Evolutionary conservation across 495 filamentous ascomycete species (phyloP), one percentile per base, ranked within the genome.

Genomic region (Penicillium malachiteum): DNA sequence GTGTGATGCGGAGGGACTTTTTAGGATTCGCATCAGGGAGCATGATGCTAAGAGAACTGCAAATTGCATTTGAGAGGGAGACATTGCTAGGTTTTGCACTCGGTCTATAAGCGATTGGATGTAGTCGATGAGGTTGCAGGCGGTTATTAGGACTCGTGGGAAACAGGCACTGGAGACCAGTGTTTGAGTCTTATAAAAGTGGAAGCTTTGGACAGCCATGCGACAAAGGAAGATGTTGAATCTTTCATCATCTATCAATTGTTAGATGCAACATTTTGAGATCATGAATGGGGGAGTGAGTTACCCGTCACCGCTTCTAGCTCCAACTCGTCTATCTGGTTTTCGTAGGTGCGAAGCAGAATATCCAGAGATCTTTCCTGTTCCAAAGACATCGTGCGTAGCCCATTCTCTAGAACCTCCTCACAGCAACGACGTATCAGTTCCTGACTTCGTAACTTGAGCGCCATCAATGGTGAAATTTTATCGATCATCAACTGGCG

Each of bases 131-230:
- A 75, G 52, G 3, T 53, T 55, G 54, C 73, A 77, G 3, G 75
- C 67, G 0, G 71, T 71, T 8, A 49, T 55, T 2, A 71, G 55
- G 14, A 79, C 59, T 8, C 68, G 67, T 3, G 63, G 62, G 30
- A 75, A 66, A 31, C 70, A 73, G 10, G 54, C 65, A 7, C 62
- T 67, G 11, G 69, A 65, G 3, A 63, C 50, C 0, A 63, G 33
- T 0, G 67, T 71, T 11, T 71, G 64, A 17, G 56, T 68, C 55
- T 77, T 77, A 56, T 71, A 73, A 31, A 79, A 72, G 62, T 79
- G 71, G 16, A 76, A 75, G 7, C 60, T 66, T 37, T 75, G 73
- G 44, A 79, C 62, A 32, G 64, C 63, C 42, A 80, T 57, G 11
- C 68, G 71, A 17, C 67, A 72, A 26, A 69, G 54, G 5, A 52